Conservation (phyloP, 768 basidiomycete genomes). For the Infundibulicybe gibba region DNA sequence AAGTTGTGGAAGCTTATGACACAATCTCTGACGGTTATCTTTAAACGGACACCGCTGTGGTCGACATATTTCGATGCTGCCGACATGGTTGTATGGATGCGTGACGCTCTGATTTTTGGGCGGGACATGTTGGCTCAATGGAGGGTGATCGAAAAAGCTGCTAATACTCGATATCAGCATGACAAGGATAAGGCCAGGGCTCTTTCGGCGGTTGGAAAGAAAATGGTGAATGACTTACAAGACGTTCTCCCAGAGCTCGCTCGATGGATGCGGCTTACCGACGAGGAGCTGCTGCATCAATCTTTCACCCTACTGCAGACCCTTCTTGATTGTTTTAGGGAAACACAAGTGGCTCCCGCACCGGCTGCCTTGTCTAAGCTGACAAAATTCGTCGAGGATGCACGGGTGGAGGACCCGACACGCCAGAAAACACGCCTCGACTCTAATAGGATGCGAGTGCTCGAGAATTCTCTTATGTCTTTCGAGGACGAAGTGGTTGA, state of each 20-base stretch:
- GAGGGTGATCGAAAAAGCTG: conserved; percentile 72
- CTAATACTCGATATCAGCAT: conserved; percentile 29
- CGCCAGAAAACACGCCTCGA: conserved; percentile 52
- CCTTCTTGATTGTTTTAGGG: conserved; percentile 73
- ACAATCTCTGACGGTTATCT: conserved; percentile 75
- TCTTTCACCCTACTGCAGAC: conserved; percentile 81
- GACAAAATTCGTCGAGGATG: conserved; percentile 57
- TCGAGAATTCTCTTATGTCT: conserved; percentile 62
- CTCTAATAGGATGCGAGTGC: conserved; percentile 51
- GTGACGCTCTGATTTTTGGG: conserved; percentile 93
- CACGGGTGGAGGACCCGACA: conserved; percentile 44
- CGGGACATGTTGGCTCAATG: conserved; percentile 82
- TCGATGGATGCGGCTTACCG: conserved; percentile 89
- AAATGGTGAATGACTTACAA: conserved; percentile 78
- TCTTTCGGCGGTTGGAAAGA: conserved; percentile 57
- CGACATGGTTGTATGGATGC: conserved; percentile 96
- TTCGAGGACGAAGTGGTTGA: conserved; percentile 67
- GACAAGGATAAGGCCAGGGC: conserved; percentile 25
- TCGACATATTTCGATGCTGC: conserved; percentile 73
- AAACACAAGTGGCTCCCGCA: conserved; percentile 52
- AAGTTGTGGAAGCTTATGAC: conserved; percentile 83
- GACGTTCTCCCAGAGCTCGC: conserved; percentile 75
- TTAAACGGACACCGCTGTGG: conserved; percentile 83
- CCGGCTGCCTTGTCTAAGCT: conserved; percentile 61
- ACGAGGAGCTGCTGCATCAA: conserved; percentile 88